Base-by-base conservation (phyloP, 2,329 filamentous ascomycete genomes). In the Periglandula ipomoeae region DNA sequence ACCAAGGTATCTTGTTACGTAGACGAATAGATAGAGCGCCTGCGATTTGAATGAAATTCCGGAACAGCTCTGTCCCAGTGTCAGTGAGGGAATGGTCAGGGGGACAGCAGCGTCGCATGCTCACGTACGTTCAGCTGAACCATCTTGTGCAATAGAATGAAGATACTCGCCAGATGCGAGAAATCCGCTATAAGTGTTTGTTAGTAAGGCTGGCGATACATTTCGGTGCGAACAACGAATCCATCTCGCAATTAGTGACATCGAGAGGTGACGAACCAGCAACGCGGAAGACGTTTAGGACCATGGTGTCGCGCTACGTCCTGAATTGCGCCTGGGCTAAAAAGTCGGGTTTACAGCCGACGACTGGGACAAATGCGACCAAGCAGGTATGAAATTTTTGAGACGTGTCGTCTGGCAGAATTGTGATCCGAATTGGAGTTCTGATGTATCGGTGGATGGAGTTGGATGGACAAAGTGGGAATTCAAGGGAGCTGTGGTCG, bases 1-100 rank as follows among this genome's bases (percentile, higher is more conserved):
- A 88, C 85, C 85, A 54, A 98, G 79, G 69, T 98, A 98, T 63
- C 93, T 82, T 53, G 90, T 95, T 39, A 94, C 66, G 69, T 98
- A 98, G 60, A 98, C 93, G 40, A 95, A 73, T 58, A 97, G 75
- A 70, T 98, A 98, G 50, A 98, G 79, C 45, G 84, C 88, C 77
- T 98, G 93, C 53, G 91, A 96, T 69, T 98, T 98, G 79, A 98
- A 97, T 15, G 93, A 98, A 69, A 98, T 91, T 59, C 93, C 93
- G 38, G 91, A 85, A 67, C 90, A 95, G 75, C 90, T 96, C 91
- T 96, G 61, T 59, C 52, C 59, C 10, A 8, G 6, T 13, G 11
- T 19, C 13, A 15, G 26, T 46, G 35, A 22, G 3, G 24, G n/a
- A 40, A 13, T 8, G 9, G n/a, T 42, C 22, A 30, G 26, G 44